A percentile compares a stretch with the other conserved stretches of the same genome.
phyloP scores from a whole-genome alignment of 2,329 filamentous ascomycete species.

The Botrytis elliptica region DNA sequence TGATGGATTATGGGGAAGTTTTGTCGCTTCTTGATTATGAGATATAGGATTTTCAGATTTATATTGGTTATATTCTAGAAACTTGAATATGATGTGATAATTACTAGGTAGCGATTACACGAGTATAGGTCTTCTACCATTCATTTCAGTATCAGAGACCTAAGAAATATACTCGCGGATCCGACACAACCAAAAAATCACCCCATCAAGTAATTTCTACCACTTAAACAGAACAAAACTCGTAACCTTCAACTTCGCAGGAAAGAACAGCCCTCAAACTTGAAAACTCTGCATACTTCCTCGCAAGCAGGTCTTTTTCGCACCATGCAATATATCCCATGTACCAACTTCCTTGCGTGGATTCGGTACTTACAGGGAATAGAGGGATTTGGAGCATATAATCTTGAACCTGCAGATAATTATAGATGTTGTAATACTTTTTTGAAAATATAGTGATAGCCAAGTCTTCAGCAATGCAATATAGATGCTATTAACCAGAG shows the following conservation, averaged over 20 bases:
- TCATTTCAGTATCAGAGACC: background rate
- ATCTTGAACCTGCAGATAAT: background rate
- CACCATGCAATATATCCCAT: no score
- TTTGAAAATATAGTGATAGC: background rate
- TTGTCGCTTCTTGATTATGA: background rate
- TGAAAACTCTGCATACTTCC: background rate
- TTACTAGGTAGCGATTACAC: background rate
- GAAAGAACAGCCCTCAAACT: background rate
- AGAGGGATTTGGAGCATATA: background rate
- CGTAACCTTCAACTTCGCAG: background rate
- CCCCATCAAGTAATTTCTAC: background rate
- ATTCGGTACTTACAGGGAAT: background rate
- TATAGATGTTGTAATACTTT: no score
- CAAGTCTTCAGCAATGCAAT: background rate
- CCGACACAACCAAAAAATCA: rapidly evolving
- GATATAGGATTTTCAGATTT: background rate
- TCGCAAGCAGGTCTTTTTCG: background rate
- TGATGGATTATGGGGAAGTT: background rate
- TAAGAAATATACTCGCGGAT: background rate
- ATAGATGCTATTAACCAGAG: background rate
- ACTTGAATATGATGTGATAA: background rate
- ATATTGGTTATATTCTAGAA: background rate
- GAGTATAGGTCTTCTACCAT: background rate
- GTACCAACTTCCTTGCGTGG: background rate
- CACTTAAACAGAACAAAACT: no score